Conservation (phyloP, 352 stramenopile species). For the Pilasporangium apinafurcum region DNA sequence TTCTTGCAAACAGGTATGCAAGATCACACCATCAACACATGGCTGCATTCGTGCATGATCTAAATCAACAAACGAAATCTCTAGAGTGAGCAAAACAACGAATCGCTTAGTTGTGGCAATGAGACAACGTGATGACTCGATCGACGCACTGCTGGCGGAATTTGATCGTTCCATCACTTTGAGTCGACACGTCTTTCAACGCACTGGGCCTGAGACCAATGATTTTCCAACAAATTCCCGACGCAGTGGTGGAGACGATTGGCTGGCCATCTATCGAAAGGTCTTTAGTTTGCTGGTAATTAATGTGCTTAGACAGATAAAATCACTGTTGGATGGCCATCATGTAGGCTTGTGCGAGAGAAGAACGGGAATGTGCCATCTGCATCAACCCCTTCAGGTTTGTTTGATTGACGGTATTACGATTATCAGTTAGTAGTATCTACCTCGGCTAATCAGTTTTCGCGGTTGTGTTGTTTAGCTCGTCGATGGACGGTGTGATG, state of each 20-base stretch:
- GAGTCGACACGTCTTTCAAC: constrained; percentile 62
- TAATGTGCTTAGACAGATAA: too few relatives aligned
- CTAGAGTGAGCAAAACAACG: constrained; percentile 52
- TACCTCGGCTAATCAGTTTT: background rate
- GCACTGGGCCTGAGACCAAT: constrained; percentile 23
- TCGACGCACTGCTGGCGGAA: constrained; percentile 72
- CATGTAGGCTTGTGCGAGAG: constrained; percentile 36
- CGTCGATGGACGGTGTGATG: constrained; percentile 21
- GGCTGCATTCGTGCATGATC: background rate
- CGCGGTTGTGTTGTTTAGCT: constrained; percentile 6
- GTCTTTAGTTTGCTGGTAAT: too few relatives aligned
- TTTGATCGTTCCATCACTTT: constrained; percentile 64
- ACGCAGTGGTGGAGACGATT: constrained; percentile 20
- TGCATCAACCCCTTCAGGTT: constrained; percentile 74
- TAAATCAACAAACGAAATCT: too few relatives aligned
- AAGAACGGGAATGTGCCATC: constrained; percentile 72
- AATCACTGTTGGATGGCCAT: too few relatives aligned
- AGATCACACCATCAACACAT: background rate
- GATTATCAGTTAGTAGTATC: background rate
- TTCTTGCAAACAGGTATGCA: constrained; percentile 62
- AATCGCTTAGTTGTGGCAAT: constrained; percentile 55
- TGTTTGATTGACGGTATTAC: background rate
- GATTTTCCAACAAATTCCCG: constrained; percentile 3
- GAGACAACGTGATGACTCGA: constrained; percentile 61
- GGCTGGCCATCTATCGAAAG: constrained; percentile 32